Evolutionary conservation across 495 filamentous ascomycete genomes (phyloP).

Genomic region (Aspergillus kassunensis): DNA sequence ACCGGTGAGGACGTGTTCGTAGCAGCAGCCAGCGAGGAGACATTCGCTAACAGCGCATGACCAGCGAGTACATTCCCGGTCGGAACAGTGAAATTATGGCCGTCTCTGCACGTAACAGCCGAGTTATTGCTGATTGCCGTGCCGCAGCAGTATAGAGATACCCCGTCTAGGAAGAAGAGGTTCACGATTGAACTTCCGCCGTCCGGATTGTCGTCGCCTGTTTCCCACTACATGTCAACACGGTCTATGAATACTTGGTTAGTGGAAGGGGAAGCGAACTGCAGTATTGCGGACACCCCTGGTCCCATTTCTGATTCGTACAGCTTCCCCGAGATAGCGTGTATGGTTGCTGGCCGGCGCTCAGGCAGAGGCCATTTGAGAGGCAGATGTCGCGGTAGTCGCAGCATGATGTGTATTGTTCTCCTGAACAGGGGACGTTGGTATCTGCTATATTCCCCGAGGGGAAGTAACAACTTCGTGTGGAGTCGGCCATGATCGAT

Average conservation of each 20-base stretch:
- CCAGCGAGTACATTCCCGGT: constrained; percentile 17
- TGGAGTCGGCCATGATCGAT: not conserved
- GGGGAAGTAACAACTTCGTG: constrained; percentile 26
- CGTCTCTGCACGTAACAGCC: constrained; percentile 19
- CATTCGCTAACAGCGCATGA: constrained; percentile 21
- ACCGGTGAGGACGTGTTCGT: not conserved
- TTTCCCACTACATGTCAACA: too few species aligned
- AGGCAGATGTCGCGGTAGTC: constrained; percentile 71
- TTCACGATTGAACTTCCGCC: constrained; percentile 29
- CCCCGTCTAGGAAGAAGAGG: constrained; percentile 12
- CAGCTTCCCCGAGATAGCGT: constrained; percentile 22
- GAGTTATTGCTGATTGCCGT: constrained; percentile 16
- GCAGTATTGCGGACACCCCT: constrained; percentile 14
- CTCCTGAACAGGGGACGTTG: constrained; percentile 28
- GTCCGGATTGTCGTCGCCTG: constrained; percentile 9
- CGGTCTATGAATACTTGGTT: too few species aligned
- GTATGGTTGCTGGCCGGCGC: constrained; percentile 18
- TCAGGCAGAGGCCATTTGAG: constrained; percentile 26
- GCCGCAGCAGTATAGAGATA: constrained; percentile 30
- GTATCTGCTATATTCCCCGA: constrained; percentile 6
- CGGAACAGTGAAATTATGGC: constrained; percentile 19
- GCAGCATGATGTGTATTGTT: constrained; percentile 66
- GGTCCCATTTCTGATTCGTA: constrained; percentile 26
- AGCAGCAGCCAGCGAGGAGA: constrained; percentile 1
- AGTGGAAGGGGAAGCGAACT: constrained; percentile 4